Evolutionary conservation across 2,329 filamentous ascomycete species (phyloP), one percentile per base, ranked within the genome.

Genomic region (Apiospora marii): DNA sequence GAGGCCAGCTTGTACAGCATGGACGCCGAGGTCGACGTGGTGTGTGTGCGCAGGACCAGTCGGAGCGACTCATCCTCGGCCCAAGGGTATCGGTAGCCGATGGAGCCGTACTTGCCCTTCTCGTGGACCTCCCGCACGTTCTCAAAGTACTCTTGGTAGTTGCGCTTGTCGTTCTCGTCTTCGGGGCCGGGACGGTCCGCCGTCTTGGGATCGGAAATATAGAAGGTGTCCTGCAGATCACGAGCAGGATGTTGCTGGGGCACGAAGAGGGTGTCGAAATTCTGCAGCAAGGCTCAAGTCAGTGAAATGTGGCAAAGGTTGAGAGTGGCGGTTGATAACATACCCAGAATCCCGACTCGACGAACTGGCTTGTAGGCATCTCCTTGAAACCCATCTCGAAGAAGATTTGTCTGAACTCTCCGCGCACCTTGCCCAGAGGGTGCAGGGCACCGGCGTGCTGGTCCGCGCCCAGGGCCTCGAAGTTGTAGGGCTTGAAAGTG

Each of bases 301-400:
- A 71, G 70, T 34, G 19, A 43, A 51, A 49, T 16, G 8, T 19
- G 19, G 27, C 12, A 58, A 19, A 19, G 1, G 27, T 34, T 0
- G 7, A 30, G 64, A n/a, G 24, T 5, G 10, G 41, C 2, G 13
- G 30, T 27, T 8, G 4, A 34, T 24, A 13, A 30, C 61, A 27
- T 70, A 70, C 68, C 95, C 96, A 99, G 91, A 98, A 98, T 67
- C 96, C 95, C 16, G 95, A 96, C 85, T 99, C 96, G 75, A 98
- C 95, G 82, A 92, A 98, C 82, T 94, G 91, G 84, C 93, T 93
- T 69, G 96, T 98, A 19, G 95, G 94, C 96, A 99, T 98, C 87
- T 99, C 96, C 80, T 96, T 92, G 86, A 98, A 99, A 70, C 96
- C 96, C 92, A 98, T 97, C 82, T 98, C 95, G 85, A 99, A 98